phyloP scores from a whole-genome alignment of 768 basidiomycete genomes.

The Pholiota microspora region DNA sequence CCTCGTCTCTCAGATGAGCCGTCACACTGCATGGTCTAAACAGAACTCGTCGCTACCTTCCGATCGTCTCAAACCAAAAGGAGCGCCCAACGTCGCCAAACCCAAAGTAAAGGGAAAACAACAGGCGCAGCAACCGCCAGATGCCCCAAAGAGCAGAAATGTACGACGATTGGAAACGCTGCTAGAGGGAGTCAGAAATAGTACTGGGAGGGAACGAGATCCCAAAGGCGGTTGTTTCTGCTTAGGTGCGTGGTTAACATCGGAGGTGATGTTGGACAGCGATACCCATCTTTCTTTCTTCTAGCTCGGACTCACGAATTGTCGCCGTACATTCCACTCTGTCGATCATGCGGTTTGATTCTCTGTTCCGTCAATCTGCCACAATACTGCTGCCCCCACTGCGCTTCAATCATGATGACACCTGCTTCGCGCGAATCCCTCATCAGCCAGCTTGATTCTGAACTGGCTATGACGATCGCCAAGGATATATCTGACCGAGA shows the following conservation, averaged over 20 bases:
- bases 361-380: conserved; percentile 59
- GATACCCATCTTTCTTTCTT: neutral
- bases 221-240: conserved; percentile 71
- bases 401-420: conserved; percentile 38
- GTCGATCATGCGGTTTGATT: conserved; percentile 58
- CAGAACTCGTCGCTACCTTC: conserved; percentile 46
- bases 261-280: neutral
- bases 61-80: conserved; percentile 44
- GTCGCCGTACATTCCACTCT: conserved; percentile 56
- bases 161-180: conserved; percentile 48
- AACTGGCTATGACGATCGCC: conserved; percentile 40
- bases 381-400: conserved; percentile 53
- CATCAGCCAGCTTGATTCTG: conserved; percentile 39
- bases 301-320: conserved; percentile 56
- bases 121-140: neutral
- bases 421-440: conserved; percentile 31
- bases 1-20: conserved; percentile 27
- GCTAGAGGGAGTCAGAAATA: conserved; percentile 34
- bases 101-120: conserved; percentile 34
- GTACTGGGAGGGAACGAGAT: conserved; percentile 41
- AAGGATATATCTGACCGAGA: conserved; percentile 50
- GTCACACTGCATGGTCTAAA: conserved; percentile 41
- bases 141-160: conserved; percentile 24
- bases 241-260: conserved; percentile 40
- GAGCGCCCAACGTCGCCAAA: conserved; percentile 17